Percentiles rank a stretch among this genome's conserved stretches.
These are phyloP conservation scores for Gnaphalium uliginosum DNA, from an alignment of 129 eudicot species.

Conservation along the genomic window DNA sequence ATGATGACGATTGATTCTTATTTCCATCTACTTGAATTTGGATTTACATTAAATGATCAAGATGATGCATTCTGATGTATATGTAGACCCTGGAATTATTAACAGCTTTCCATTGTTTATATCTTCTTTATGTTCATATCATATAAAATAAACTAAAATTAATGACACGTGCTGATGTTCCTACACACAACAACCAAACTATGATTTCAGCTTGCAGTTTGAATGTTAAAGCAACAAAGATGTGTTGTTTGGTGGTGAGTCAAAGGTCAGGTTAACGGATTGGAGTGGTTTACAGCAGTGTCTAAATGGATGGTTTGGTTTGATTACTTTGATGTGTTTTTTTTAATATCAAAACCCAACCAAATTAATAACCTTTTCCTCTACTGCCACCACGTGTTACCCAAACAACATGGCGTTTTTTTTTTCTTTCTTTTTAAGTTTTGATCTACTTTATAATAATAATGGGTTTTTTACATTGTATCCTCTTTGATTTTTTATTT, in stretches of 20 bases:
- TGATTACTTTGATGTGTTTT: neutral
- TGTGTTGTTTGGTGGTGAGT: constrained; percentile 2
- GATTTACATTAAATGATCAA: neutral
- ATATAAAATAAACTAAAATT: neutral
- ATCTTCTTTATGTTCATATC: neutral
- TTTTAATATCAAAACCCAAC: neutral
- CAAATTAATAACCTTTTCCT: too few species aligned
- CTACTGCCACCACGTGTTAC: neutral
- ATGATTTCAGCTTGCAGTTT: neutral
- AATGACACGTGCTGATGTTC: neutral
- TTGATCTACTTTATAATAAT: neutral
- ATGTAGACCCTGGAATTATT: neutral
- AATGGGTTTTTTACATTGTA: neutral
- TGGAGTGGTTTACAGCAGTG: constrained; percentile 8
- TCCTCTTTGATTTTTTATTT: neutral
- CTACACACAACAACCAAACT: neutral
- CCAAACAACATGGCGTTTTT: neutral
- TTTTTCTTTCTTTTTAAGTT: neutral
- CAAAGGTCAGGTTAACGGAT: neutral
- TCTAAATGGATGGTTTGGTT: neutral
- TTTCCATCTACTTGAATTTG: neutral
- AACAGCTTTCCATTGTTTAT: neutral
- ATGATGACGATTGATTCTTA: neutral
- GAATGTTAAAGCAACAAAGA: neutral
- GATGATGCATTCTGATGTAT: neutral